These are phyloP conservation scores for Acer campestre DNA, from an alignment of 345 rosid species.

Conservation along the genomic window DNA sequence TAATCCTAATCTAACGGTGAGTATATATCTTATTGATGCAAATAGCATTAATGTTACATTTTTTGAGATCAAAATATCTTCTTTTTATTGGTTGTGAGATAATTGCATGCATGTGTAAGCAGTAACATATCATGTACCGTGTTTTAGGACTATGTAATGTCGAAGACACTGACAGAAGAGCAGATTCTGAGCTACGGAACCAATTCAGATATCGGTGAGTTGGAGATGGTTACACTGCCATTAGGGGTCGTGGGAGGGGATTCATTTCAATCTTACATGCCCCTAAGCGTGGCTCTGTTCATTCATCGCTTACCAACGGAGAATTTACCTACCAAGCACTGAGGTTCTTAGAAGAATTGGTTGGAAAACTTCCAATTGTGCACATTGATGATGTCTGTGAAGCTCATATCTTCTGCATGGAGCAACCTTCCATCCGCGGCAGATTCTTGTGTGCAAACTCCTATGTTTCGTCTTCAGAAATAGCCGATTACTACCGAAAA, in stretches of 20 bases:
- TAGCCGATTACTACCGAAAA: slow-evolving; percentile 17
- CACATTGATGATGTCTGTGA: slow-evolving; percentile 51
- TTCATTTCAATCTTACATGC: slow-evolving; percentile 25
- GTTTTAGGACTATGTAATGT: slow-evolving; percentile 35
- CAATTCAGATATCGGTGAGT: not conserved
- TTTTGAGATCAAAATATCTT: no score
- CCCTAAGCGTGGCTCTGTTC: slow-evolving; percentile 16
- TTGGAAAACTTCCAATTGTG: slow-evolving; percentile 52
- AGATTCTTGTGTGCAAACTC: slow-evolving; percentile 34
- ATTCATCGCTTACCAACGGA: slow-evolving; percentile 24
- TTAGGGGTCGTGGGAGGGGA: slow-evolving; percentile 48
- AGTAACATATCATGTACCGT: not conserved
- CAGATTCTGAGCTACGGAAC: slow-evolving; percentile 30
- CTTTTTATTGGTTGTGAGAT: not conserved
- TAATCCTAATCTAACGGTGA: not conserved
- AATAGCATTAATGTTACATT: not conserved
- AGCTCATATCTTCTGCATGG: slow-evolving; percentile 45
- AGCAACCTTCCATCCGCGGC: slow-evolving; percentile 34
- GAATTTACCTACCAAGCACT: not conserved
- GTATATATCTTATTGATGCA: not conserved
- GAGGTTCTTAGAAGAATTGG: slow-evolving; percentile 35
- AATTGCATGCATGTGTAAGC: not conserved
- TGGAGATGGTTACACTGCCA: slow-evolving; percentile 41
- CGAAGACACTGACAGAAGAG: slow-evolving; percentile 43
- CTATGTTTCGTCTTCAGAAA: slow-evolving; percentile 17